Evolutionary conservation across 768 basidiomycete species (phyloP), one percentile per base, ranked within the genome.

Genomic region (Mycena olivaceomarginata): DNA sequence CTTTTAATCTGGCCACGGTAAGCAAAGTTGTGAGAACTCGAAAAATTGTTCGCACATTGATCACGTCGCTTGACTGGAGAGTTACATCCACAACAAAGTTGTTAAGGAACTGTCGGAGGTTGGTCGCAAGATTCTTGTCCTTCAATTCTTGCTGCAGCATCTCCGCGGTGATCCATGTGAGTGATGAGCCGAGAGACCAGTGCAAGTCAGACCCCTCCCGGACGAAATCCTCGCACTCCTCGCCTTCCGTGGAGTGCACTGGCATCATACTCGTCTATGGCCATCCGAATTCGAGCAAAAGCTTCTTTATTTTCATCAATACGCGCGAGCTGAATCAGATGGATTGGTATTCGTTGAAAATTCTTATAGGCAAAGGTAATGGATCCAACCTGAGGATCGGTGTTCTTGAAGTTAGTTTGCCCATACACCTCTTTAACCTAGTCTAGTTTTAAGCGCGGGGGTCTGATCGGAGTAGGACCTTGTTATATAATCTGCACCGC

Each of bases 251-350:
- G 31, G 31, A 31, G 31, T 31, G 31, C 31, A 31, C 31, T n/a
- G 31, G 53, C 22, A 25, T 64, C 63, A 37, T 43, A 64, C n/a
- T 64, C 41, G 18, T 64, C 63, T 9, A 64, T 18, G 11, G 63
- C 63, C 63, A 64, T 64, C 11, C 63, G 63, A 25, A 64, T 64
- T 37, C 63, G 63, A 45, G 63, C 63, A 18, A 64, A 64, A 16
- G 63, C 63, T 43, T 64, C 63, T 64, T 64, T 64, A 20, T 64
- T 64, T 25, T 64, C 63, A 37, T 64, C 63, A 31, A 64, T 64
- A 18, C 63, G 63, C 2, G 63, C 41, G 20, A 64, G 41, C 63
- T 64, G 43, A 43, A 15, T 7, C 31, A 31, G 31, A 20, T 9
- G 41, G 18, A 18, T 64, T 20, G 8, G 43, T 5, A 5, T 31